Conservation (phyloP, 139 green algal species). For the Ettlia oleoabundans region DNA sequence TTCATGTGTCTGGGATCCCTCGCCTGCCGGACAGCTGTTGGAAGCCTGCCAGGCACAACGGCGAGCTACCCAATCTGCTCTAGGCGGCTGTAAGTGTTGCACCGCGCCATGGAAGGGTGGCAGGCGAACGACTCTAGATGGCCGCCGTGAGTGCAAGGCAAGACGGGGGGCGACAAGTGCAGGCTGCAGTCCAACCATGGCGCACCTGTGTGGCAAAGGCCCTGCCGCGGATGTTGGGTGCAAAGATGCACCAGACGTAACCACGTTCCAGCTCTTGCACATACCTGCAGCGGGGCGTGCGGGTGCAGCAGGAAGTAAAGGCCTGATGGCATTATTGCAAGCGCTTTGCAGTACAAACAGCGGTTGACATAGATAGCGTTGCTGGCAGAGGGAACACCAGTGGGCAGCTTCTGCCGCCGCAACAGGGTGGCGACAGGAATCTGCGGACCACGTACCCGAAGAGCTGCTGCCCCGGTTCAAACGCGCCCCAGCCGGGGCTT, state of each 20-base stretch:
- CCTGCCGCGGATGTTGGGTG: slow-evolving; percentile 36
- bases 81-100: slow-evolving; percentile 1
- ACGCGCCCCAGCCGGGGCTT: not conserved
- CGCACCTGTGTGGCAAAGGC: slow-evolving; percentile 21
- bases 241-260: slow-evolving; percentile 38
- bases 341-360: no score
- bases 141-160: not conserved
- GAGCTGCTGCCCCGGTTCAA: slow-evolving; percentile 34
- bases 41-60: not conserved
- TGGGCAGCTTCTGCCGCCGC: no score
- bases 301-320: not conserved
- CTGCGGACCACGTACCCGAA: slow-evolving; percentile 18
- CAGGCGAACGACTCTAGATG: slow-evolving; percentile 7
- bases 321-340: no score
- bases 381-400: not conserved
- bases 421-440: not conserved
- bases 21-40: not conserved
- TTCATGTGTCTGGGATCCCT: not conserved
- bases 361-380: no score
- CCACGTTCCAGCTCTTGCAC: slow-evolving; percentile 50
- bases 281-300: not conserved
- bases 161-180: not conserved
- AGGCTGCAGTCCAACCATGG: not conserved
- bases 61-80: not conserved
- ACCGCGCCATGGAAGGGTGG: not conserved